Evolutionary conservation across 1,284 basidiomycete species (phyloP), one percentile per base, ranked within the genome.

Genomic region (Amylostereum chailletii): DNA sequence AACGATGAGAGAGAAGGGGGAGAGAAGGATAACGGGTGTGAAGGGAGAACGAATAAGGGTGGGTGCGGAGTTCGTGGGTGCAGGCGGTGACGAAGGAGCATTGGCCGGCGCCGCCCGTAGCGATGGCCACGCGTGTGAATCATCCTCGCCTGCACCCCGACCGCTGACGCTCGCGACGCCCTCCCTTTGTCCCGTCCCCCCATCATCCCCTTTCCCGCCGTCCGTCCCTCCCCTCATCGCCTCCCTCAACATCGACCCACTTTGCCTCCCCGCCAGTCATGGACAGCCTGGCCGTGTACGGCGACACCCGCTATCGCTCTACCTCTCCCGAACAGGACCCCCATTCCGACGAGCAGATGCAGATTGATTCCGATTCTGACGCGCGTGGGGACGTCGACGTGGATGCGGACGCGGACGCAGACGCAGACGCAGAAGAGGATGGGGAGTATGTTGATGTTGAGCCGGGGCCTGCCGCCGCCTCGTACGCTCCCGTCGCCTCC

Each of bases 91-190:
- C 77, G 75, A 79, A 77, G 73, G 72, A 67, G 72, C 75, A 75
- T 76, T 77, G 68, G 65, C 65, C 77, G 77, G 77, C 77, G 77
- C 79, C 79, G 77, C 76, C 78, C 78, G 78, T 80, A 77, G 76
- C 78, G 77, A 80, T 76, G 70, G 76, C 72, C 75, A 74, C 68
- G 77, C 78, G 77, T 79, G 78, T 71, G 77, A 80, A 75, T 53
- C 51, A 50, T 54, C 48, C 51, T 45, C 48, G 51, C 44, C 48
- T 56, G 45, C 55, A 47, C 46, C 53, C 56, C 55, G 56, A 53
- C 56, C 55, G 53, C 52, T 57, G 56, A 53, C 56, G 53, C 53
- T 54, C 56, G 51, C 47, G 48, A 46, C 57, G 50, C 51, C 52
- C 46, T 48, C 51, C 55, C 47, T 51, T 50, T 46, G 52, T 49